Base-by-base conservation (phyloP, 495 filamentous ascomycete species). In the Cercophora scortea region DNA sequence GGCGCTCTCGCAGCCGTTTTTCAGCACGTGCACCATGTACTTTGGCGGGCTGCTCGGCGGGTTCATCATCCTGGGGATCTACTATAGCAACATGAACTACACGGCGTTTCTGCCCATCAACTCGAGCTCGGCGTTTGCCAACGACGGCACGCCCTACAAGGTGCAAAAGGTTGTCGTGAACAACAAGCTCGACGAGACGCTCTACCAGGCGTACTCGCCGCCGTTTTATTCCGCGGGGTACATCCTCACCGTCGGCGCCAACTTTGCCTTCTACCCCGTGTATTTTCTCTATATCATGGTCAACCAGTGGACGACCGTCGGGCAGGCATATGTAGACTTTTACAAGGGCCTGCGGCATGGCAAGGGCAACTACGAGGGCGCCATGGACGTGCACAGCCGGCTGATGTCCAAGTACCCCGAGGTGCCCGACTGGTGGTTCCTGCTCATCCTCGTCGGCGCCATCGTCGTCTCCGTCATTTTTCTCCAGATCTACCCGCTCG, bases 361-460 rank as follows among this genome's bases (percentile, higher is more conserved):
- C 42, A 73, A 73, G 50, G 59, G 61, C 6, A 65, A 78, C 25
- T 73, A 74, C 34, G 67, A 71, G 1, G 76, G 79, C 17, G 71
- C 77, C 6, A 77, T 79, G 51, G 83, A 86, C 55, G 68, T 85
- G 11, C 82, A 85, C 56, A 72, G 63, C 49, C 73, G 77, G 7
- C 70, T 85, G 16, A 85, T 85, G 82, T 34, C 64, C 0, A 73
- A 72, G 3, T 86, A 81, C 63, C 70, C 73, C 52, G 66, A 76
- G 7, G 80, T 78, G 3, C 83, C 83, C 0, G 63, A 81, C 18
- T 84, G 81, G 81, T 85, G 82, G 82, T 84, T 82, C 53, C 67
- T 57, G 0, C 51, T 59, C 1, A 61, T 82, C 12, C 61, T 75
- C 6, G 25, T 80, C 2, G 48, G 62, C 25, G 79, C 79, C 64